Evolutionary conservation across 805 yeast species (phyloP), one percentile per base, ranked within the genome.

Genomic region (Hanseniaspora singularis): DNA sequence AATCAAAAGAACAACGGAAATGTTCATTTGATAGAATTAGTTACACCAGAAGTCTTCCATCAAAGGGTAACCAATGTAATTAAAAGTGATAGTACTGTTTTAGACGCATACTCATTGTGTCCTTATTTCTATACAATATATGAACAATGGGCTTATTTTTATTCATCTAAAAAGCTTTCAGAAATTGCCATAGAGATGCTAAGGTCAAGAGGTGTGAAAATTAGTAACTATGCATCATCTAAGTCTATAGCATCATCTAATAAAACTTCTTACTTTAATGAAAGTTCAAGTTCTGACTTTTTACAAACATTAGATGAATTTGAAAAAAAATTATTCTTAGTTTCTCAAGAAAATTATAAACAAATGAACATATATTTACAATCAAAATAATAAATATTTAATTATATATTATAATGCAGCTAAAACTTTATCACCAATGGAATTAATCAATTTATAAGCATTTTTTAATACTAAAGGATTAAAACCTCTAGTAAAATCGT

Each of bases 11-110:
- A 61, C 12, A 52, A 53, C 7, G 55, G 52, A 4, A 55, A 59
- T 15, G 58, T 54, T 27, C 45, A 38, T 26, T 83, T 85, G 54
- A 67, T 85, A 5, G 79, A 76, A 40, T 66, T 87, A 46, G 64
- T 75, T 22, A 77, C 74, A 40, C 97, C 97, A 0, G 82, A 77
- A 2, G 76, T 79, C 33, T 71, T 87, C 47, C 68, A 74, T 19
- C 58, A 66, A 8, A 75, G 74, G 49, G 87, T 87, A 18, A 61
- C 82, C 26, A 88, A 87, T 57, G 94, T 95, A 30, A 77, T 88
- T 40, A 84, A 82, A 57, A 71, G 94, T 0, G 81, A 76, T 51
- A 75, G 94, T 1, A 60, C 60, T 1, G 64, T 72, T 16, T 67
- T 86, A n/a, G 89, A 85, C 56, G 58, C 85, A 23, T 81, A 81